Base-by-base conservation (phyloP, 2,329 filamentous ascomycete genomes). In the Clonostachys chloroleuca region DNA sequence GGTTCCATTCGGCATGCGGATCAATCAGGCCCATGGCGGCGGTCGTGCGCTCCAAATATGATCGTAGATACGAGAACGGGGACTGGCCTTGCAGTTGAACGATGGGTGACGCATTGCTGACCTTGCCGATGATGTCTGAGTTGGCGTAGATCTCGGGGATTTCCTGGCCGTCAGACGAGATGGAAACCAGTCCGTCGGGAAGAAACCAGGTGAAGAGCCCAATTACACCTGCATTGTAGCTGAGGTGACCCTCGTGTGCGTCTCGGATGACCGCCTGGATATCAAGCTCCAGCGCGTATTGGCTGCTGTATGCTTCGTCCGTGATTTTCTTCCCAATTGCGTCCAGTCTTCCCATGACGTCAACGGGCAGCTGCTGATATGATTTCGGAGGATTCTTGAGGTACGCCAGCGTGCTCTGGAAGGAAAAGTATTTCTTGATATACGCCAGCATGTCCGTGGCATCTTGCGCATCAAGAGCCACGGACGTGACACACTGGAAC, bases 181-280 rank as follows among this genome's bases (percentile, higher is more conserved):
- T 18, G 17, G 36, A 39, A 3, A 39, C 36, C 24, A 30, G 9
- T 10, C 24, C 24, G 24, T 39, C 36, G 7, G 14, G 36, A n/a
- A 39, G 36, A n/a, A n/a, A 18, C 51, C 6, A 55, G 45, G 34
- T 49, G 12, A 18, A 33, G n/a, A 49, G 33, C 37, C 16, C 68
- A 5, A 74, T 65, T 52, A 81, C 77, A 4, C 78, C 77, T 10
- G 42, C 12, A 13, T 73, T 63, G 56, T 75, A 82, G 3, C 69
- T 64, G 44, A 85, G 82, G 56, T 89, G 85, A 1, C 83, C 81
- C 57, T 89, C 84, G 53, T 87, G 81, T 30, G 24, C 24, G 24
- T 30, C 24, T 30, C 24, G 24, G 24, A 30, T 30, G 24, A 30
- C 24, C 24, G 24, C 24, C 9, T 30, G 24, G 24, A 30, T 30